Conservation (phyloP, 345 rosid species). For the Salix viminalis region DNA sequence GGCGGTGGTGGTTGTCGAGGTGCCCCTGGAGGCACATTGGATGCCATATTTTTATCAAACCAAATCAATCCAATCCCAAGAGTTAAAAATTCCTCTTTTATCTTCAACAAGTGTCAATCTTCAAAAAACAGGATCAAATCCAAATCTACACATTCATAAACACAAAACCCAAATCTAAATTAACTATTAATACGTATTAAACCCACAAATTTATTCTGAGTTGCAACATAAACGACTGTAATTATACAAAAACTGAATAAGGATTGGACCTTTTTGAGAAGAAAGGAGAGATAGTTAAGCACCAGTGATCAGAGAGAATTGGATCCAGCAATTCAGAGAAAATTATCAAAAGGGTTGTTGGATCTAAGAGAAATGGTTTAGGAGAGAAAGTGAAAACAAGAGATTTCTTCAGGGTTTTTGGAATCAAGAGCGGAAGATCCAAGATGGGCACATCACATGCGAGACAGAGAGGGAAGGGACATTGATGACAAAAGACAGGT, state of each 20-base stretch:
- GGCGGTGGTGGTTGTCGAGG: constrained; percentile 59
- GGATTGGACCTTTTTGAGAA: not conserved
- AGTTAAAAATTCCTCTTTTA: not conserved
- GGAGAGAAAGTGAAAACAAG: not conserved
- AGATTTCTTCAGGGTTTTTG: constrained; percentile 2
- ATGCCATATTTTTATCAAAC: constrained; percentile 43
- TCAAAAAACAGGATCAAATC: constrained; percentile 4
- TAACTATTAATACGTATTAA: not conserved
- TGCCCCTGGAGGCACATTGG: constrained; percentile 91
- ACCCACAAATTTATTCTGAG: not conserved
- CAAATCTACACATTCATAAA: constrained; percentile 4
- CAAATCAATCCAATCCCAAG: constrained; percentile 17
- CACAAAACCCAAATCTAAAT: constrained; percentile 1
- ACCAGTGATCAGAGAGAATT: not conserved
- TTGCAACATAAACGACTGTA: not conserved
- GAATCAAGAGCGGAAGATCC: constrained; percentile 14
- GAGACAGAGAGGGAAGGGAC: not conserved
- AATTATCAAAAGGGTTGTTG: not conserved
- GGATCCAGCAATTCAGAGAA: not conserved
- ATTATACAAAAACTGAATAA: not conserved
- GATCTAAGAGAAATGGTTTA: constrained; percentile 22
- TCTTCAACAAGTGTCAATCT: not conserved
- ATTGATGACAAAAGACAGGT: not conserved
- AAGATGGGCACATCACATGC: not conserved
- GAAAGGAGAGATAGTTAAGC: not conserved